Percentiles rank a stretch among this genome's conserved stretches.
Conservation (phyloP, 257 asterid species). For the Solanum medicagineum region DNA sequence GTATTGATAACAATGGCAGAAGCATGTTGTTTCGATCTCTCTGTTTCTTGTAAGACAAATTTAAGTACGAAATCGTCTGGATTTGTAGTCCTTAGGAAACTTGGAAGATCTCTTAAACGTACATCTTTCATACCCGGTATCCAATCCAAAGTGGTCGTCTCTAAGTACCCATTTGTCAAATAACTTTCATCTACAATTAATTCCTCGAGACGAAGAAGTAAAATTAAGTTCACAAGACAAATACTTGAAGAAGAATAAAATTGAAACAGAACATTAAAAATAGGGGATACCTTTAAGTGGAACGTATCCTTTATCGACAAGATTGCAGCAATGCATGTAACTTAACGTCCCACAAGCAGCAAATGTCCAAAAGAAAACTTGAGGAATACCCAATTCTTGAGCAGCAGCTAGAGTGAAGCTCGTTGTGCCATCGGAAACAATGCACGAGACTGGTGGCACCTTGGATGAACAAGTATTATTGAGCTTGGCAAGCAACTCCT, state of each 20-base stretch:
- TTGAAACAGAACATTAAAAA: neutral
- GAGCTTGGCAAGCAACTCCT: neutral
- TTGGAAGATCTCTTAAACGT: neutral
- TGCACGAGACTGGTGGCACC: conserved; percentile 15
- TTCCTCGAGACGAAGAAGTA: neutral
- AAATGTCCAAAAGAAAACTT: conserved; percentile 11
- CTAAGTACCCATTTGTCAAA: conserved; percentile 5
- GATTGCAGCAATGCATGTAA: neutral
- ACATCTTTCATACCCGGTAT: conserved; percentile 6
- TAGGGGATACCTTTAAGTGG: conserved; percentile 3
- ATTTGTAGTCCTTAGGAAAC: neutral
- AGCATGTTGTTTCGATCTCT: neutral
- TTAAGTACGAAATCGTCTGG: neutral
- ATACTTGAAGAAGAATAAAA: neutral
- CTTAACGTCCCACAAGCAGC: conserved; percentile 6
- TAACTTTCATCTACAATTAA: neutral
- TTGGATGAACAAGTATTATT: neutral
- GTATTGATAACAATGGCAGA: neutral
- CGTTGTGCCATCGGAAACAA: conserved; percentile 11
- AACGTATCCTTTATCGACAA: conserved; percentile 8
- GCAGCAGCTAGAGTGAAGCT: conserved; percentile 17
- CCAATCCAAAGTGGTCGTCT: conserved; percentile 1
- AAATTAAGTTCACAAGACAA: neutral
- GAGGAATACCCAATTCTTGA: conserved; percentile 14
- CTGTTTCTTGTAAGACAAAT: neutral